Conservation (phyloP, 2,329 filamentous ascomycete genomes). For the Juglanconis juglandina region DNA sequence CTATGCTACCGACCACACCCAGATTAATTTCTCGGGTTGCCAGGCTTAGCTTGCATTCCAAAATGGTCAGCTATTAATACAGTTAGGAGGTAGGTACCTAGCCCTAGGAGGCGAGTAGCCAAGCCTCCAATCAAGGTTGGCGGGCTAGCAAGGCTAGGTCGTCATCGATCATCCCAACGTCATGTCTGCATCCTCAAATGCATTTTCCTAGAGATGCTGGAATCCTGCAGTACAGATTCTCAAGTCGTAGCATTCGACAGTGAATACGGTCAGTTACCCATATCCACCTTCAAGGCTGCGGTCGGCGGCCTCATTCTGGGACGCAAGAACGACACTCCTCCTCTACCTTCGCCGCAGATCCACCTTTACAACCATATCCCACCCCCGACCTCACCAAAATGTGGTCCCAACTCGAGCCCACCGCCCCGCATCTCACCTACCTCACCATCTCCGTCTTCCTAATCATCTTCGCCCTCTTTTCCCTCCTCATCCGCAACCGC, state of each 20-base stretch:
- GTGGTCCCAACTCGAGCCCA: slow-evolving; percentile 18
- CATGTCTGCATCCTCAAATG: not conserved
- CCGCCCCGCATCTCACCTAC: slow-evolving; percentile 8
- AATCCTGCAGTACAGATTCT: not conserved
- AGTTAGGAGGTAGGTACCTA: too few relatives aligned
- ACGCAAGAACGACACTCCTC: not conserved
- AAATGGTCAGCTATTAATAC: too few relatives aligned
- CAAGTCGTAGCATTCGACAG: not conserved
- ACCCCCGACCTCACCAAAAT: not conserved
- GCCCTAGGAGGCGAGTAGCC: too few relatives aligned
- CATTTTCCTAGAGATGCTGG: too few relatives aligned
- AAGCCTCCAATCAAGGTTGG: not conserved
- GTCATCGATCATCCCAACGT: not conserved
- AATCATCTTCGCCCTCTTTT: slow-evolving; percentile 10
- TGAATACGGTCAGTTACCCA: not conserved
- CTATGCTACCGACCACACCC: too few relatives aligned
- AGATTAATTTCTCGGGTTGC: too few relatives aligned
- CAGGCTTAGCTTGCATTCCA: too few relatives aligned
- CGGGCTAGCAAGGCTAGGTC: not conserved
- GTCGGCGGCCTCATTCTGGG: too few relatives aligned
- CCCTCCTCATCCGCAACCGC: slow-evolving; percentile 11
- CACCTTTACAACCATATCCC: not conserved
- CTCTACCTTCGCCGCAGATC: not conserved
- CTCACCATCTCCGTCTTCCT: slow-evolving; percentile 11
- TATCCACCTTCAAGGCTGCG: too few relatives aligned